Evolutionary conservation across 164 flowering plant species (phyloP).

Genomic region (Sedum album): DNA sequence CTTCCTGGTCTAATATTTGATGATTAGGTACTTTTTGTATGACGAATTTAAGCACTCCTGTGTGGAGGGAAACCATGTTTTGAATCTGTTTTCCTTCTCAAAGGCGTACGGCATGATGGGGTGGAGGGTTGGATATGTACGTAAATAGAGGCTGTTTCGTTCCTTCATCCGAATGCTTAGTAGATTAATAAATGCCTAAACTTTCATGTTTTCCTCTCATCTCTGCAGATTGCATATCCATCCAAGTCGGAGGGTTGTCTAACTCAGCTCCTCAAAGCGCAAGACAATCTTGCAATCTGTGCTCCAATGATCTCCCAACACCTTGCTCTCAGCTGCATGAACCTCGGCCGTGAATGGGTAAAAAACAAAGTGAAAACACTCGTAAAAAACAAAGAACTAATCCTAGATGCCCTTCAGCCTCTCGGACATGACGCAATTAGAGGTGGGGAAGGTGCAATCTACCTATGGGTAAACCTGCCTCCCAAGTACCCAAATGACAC

Average conservation of each 20-base stretch:
- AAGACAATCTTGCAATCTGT: conserved; percentile 95
- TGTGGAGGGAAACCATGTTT: conserved; percentile 54
- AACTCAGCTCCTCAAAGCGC: conserved; percentile 79
- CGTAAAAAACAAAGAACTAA: conserved; percentile 51
- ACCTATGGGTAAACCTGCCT: conserved; percentile 92
- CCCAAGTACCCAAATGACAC: conserved; percentile 51
- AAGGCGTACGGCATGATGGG: conserved; percentile 91
- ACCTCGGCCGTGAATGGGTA: conserved; percentile 84
- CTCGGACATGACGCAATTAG: conserved; percentile 67
- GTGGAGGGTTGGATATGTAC: conserved; percentile 85
- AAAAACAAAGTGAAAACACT: conserved; percentile 64
- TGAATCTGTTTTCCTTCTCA: conserved; percentile 69
- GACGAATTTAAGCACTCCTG: conserved; percentile 60
- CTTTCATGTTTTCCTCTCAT: not conserved
- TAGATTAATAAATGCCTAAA: not conserved
- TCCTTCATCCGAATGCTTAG: not conserved
- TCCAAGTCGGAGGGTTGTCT: conserved; percentile 60
- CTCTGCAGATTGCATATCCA: conserved; percentile 87
- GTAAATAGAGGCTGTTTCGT: conserved; percentile 14
- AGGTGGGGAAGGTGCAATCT: conserved; percentile 99
- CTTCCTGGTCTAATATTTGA: not conserved
- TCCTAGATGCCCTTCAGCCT: conserved; percentile 74
- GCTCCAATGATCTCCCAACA: conserved; percentile 81
- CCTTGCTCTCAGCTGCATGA: conserved; percentile 71
- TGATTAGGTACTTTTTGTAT: conserved; percentile 54